These are phyloP conservation scores for Extremus antarcticus DNA, from an alignment of 495 filamentous ascomycete genomes.

Conservation along the genomic window DNA sequence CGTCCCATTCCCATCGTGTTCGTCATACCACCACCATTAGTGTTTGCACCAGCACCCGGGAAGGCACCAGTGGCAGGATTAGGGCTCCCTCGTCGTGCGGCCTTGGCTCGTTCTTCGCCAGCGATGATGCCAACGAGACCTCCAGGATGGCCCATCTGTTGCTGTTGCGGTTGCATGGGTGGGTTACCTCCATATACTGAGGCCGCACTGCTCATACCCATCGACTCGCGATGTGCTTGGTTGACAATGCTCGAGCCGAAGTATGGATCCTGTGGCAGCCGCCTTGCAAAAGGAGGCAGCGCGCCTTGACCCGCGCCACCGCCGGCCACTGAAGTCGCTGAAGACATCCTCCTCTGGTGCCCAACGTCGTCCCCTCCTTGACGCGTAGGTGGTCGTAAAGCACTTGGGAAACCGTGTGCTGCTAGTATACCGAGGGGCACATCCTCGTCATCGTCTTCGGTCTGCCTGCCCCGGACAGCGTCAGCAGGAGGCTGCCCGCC, in stretches of 20 bases:
- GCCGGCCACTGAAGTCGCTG: conserved; percentile 32
- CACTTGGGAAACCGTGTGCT: conserved; percentile 86
- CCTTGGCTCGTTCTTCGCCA: conserved; percentile 64
- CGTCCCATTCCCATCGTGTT: conserved; percentile 18
- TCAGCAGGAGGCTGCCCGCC: conserved; percentile 10
- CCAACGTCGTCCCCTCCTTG: conserved; percentile 48
- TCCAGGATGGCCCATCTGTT: conserved; percentile 37
- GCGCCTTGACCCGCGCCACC: conserved; percentile 34
- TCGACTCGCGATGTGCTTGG: conserved; percentile 60
- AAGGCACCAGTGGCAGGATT: conserved; percentile 35
- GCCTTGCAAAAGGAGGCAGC: conserved; percentile 76
- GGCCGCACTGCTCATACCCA: conserved; percentile 57
- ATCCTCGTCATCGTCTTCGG: conserved; percentile 38
- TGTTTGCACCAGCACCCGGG: background rate
- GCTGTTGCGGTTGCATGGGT: conserved; percentile 11
- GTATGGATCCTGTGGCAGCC: conserved; percentile 82
- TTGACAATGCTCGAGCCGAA: conserved; percentile 73
- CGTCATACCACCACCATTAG: background rate
- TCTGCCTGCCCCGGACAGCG: conserved; percentile 18
- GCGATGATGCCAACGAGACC: conserved; percentile 90
- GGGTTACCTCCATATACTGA: conserved; percentile 42
- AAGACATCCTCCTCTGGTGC: conserved; percentile 30
- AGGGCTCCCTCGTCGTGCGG: conserved; percentile 69
- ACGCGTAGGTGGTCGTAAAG: conserved; percentile 65
- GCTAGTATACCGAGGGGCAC: conserved; percentile 73